These are phyloP conservation scores for Pleurostoma richardsiae DNA, from an alignment of 2,329 filamentous ascomycete species.

Conservation along the genomic window DNA sequence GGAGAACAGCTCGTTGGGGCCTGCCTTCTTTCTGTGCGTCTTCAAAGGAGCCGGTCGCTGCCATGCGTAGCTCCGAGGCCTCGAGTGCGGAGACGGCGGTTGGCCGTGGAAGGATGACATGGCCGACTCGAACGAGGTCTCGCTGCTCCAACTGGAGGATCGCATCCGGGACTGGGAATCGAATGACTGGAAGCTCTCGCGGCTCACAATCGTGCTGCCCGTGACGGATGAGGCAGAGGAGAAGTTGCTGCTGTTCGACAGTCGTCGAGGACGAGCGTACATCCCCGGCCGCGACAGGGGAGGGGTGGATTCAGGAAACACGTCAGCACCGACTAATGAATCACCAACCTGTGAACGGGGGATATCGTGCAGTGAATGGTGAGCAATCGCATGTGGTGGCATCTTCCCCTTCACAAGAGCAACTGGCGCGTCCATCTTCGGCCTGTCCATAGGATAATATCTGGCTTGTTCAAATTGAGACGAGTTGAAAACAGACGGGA, in stretches of 20 bases:
- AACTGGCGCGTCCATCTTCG: no score
- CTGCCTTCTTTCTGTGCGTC: conserved; percentile 17
- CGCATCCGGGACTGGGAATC: conserved; percentile 23
- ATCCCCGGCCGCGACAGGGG: conserved; percentile 5
- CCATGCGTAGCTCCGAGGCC: conserved; percentile 11
- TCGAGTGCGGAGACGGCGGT: conserved; percentile 2
- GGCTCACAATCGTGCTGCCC: conserved; percentile 13
- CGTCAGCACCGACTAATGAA: no score
- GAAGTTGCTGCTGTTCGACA: conserved; percentile 15
- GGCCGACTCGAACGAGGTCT: conserved; percentile 17
- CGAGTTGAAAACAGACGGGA: no score
- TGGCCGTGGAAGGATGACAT: not conserved
- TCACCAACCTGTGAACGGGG: no score
- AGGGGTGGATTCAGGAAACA: no score
- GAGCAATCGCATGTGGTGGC: no score
- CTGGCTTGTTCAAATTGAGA: no score
- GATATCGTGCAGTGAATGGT: no score
- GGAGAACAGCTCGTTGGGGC: conserved; percentile 48
- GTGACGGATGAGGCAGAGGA: conserved; percentile 21
- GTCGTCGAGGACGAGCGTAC: conserved; percentile 15
- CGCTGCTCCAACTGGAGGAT: conserved; percentile 17
- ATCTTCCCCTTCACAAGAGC: no score
- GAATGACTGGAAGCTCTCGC: conserved; percentile 29
- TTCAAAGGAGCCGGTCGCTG: conserved; percentile 21
- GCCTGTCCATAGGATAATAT: no score